Evolutionary conservation across 2,329 filamentous ascomycete genomes (phyloP), one percentile per base, ranked within the genome.

Genomic region (Stemphylium vesicarium): DNA sequence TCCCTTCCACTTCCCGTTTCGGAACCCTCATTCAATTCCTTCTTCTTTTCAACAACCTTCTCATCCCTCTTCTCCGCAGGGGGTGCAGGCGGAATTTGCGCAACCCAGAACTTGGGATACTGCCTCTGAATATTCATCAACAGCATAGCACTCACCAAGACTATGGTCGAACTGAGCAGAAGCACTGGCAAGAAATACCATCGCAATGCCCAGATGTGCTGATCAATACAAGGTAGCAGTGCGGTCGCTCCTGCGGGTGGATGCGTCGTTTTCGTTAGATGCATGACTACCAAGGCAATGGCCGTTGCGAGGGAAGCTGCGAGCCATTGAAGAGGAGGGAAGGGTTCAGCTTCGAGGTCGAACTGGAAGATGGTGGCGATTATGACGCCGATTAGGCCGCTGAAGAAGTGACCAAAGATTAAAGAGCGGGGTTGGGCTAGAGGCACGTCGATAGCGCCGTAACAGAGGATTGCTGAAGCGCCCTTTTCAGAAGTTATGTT

Each of bases 191-290:
- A 59, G 44, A 74, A 80, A 46, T 72, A 74, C 79, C 79, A 81
- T 4, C 76, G 71, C 53, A 80, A 59, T 0, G 68, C 68, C 58
- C 76, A 75, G 31, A 79, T 72, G 8, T 66, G 58, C 9, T 68
- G 57, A 13, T 79, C 70, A 5, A 77, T 71, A 20, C 73, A 73
- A 0, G 79, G 78, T 38, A 81, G 57, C 4, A 81, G 65, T 0
- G 79, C 78, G 10, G 79, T 81, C 1, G 79, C 79, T 24, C 79
- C 79, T 15, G 78, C 79, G 5, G 79, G 79, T 13, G 79, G 79
- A 56, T 81, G 79, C 0, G 79, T 76, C 4, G 78, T 80, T 42
- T 78, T 78, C 1, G 79, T 81, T 16, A 78, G 56, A 44, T 77
- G 74, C 79, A 81, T 81, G 24, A 78, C 75, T n/a, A 78, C 64